These are phyloP conservation scores for Chlorella sp. DNA, from an alignment of 139 green algal species.

Conservation along the genomic window DNA sequence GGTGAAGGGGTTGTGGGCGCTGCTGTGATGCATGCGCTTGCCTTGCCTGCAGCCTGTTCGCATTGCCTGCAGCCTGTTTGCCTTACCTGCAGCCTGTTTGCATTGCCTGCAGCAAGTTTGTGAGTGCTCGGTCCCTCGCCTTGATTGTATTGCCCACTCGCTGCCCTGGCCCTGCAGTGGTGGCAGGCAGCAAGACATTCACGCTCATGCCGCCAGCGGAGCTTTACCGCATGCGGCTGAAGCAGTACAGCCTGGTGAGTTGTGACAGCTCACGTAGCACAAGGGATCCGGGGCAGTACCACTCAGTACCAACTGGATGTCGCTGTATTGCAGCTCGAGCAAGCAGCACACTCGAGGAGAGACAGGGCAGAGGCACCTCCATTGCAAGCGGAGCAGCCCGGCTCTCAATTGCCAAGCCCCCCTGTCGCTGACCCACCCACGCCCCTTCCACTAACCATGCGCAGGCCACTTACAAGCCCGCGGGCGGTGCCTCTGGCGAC, in stretches of 20 bases:
- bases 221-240: slow-evolving; percentile 70
- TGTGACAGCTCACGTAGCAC: not conserved
- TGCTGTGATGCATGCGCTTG: not conserved
- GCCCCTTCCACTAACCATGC: not conserved
- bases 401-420: no score
- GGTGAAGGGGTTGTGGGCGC: no score
- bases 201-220: slow-evolving; percentile 80
- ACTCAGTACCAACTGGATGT: no score
- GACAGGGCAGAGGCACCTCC: no score
- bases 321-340: not conserved
- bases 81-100: not conserved
- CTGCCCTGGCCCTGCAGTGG: slow-evolving; percentile 46
- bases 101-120: not conserved
- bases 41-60: not conserved
- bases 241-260: slow-evolving; percentile 28
- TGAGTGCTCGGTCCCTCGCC: no score
- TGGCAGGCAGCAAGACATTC: slow-evolving; percentile 84
- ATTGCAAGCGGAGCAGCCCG: not conserved
- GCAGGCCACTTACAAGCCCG: slow-evolving; percentile 28
- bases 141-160: not conserved
- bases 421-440: not conserved
- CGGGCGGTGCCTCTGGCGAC: not conserved
- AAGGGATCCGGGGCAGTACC: not conserved
- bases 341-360: not conserved
- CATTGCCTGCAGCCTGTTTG: not conserved